phyloP scores from a whole-genome alignment of 164 flowering plant species.

The Umbellularia californica region DNA sequence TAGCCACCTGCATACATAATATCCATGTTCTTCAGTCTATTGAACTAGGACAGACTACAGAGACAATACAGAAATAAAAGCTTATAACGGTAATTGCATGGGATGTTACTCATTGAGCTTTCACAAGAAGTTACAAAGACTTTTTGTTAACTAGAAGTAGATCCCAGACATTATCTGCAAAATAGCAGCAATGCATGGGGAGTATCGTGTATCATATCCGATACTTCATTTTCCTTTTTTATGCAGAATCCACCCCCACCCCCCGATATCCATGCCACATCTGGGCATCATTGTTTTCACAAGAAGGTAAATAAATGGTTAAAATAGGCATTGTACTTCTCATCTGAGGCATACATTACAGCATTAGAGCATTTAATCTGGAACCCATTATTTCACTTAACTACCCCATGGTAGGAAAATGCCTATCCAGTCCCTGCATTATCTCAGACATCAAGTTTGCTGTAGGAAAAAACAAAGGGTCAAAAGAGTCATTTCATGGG shows the following conservation, averaged over 20 bases:
- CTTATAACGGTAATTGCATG: neutral
- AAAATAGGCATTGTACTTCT: neutral
- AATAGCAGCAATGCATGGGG: no score
- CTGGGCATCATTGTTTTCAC: no score
- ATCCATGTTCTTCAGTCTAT: neutral
- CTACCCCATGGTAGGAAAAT: neutral
- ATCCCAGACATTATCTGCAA: neutral
- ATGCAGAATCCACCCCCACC: no score
- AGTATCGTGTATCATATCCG: no score
- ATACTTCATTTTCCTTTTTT: no score
- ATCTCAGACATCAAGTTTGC: no score
- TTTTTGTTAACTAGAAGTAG: neutral
- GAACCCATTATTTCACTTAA: neutral
- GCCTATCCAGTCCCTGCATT: no score
- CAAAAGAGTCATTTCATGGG: no score
- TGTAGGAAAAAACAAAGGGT: no score
- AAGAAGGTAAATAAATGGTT: neutral
- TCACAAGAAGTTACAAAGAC: neutral
- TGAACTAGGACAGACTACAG: neutral
- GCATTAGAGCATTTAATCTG: neutral
- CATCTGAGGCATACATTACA: neutral
- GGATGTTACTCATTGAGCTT: neutral
- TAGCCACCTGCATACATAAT: conserved; percentile 46
- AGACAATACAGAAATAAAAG: neutral
- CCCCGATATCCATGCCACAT: no score